Conservation (phyloP, 192 early-diverging fungal species). For the Gorgonomyces haynaldii region DNA sequence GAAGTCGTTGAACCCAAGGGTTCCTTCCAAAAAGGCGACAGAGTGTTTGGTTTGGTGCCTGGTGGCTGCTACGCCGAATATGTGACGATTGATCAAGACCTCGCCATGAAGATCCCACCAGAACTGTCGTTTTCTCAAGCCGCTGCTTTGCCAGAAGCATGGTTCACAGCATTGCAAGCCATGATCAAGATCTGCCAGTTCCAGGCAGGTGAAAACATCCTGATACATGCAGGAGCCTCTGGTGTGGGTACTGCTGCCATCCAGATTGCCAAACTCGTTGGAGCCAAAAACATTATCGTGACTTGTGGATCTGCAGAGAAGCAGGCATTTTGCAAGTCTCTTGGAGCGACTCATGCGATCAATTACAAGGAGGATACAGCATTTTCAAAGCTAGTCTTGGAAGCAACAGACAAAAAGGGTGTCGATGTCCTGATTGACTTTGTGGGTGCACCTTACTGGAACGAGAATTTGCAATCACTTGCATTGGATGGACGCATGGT, state of each 20-base stretch:
- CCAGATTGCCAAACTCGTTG: conserved; percentile 63
- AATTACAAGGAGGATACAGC: conserved; percentile 65
- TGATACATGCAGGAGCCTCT: conserved; percentile 83
- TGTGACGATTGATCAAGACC: conserved; percentile 36
- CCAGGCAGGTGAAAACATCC: conserved; percentile 57
- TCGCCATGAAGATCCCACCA: conserved; percentile 55
- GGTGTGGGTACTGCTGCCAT: conserved; percentile 80
- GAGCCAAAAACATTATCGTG: conserved; percentile 54
- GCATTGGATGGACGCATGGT: conserved; percentile 77
- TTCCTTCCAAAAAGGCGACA: conserved; percentile 53
- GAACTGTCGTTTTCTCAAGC: conserved; percentile 62
- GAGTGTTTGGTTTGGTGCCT: conserved; percentile 63
- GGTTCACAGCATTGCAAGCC: conserved; percentile 74
- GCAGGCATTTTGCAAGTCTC: conserved; percentile 45
- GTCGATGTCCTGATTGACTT: conserved; percentile 77
- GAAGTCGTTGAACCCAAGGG: conserved; percentile 26
- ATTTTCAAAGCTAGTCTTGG: conserved; percentile 41
- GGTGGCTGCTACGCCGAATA: conserved; percentile 78
- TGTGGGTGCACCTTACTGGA: conserved; percentile 48
- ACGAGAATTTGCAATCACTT: conserved; percentile 34
- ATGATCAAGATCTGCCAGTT: conserved; percentile 69
- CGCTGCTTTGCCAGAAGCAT: conserved; percentile 65
- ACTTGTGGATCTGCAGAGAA: conserved; percentile 70
- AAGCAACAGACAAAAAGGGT: conserved; percentile 60
- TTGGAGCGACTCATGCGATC: conserved; percentile 70